Percentiles rank a stretch among this genome's conserved stretches.
Evolutionary conservation across 2,329 filamentous ascomycete genomes (phyloP).

Genomic region (Bipolaris bicolor): DNA sequence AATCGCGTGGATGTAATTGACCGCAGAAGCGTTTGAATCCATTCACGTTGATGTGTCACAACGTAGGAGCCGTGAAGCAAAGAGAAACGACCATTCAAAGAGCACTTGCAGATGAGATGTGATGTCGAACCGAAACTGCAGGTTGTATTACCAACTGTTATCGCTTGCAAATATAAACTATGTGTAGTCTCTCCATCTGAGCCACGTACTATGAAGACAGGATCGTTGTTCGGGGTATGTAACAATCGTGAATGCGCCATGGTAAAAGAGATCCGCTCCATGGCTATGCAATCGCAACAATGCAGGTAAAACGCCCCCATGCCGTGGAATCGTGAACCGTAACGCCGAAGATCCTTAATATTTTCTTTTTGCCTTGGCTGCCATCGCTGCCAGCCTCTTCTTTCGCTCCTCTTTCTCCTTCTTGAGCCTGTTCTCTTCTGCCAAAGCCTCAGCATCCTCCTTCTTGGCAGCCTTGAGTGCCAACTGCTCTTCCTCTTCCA

Average conservation of each 20-base stretch:
- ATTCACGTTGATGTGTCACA: not conserved
- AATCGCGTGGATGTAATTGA: constrained; percentile 4
- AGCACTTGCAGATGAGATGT: not conserved
- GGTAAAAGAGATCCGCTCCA: constrained; percentile 34
- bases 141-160: constrained; percentile 13
- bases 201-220: constrained; percentile 25
- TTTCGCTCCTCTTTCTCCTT: constrained; percentile 46
- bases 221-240: constrained; percentile 24
- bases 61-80: not conserved
- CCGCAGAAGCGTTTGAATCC: not conserved
- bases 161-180: constrained; percentile 25
- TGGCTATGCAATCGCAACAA: constrained; percentile 41
- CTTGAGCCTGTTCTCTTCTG: constrained; percentile 56
- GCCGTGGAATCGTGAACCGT: constrained; percentile 34
- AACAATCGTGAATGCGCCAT: constrained; percentile 30
- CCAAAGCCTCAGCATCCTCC: constrained; percentile 71
- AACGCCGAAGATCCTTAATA: constrained; percentile 37
- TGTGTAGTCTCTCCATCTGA: constrained; percentile 18
- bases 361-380: constrained; percentile 40
- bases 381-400: constrained; percentile 40
- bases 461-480: constrained; percentile 67
- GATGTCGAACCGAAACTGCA: constrained; percentile 5
- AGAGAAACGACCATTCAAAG: not conserved
- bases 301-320: constrained; percentile 33
- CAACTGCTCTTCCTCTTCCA: constrained; percentile 72